These are phyloP conservation scores for Otatea glauca DNA, from an alignment of 176 grass and related monocot genomes.

Conservation along the genomic window DNA sequence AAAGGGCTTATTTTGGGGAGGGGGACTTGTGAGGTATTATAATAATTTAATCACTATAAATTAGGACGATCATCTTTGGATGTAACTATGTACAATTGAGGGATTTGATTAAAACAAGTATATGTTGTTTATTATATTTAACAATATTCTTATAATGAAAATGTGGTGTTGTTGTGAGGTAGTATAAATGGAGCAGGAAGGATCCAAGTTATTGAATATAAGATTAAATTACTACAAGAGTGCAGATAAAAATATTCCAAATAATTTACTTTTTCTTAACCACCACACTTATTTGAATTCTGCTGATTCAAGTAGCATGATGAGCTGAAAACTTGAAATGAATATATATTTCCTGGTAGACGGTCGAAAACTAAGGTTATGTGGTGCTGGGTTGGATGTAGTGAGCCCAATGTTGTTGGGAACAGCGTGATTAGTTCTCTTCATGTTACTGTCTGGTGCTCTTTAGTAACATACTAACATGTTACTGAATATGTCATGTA, in stretches of 20 bases:
- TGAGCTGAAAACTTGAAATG: conserved; percentile 17
- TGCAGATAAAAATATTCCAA: not conserved
- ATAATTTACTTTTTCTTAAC: not conserved
- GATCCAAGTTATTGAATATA: conserved; percentile 12
- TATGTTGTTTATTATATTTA: conserved; percentile 16
- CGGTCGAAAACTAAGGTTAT: not conserved
- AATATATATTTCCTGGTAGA: not conserved
- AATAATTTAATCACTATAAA: conserved; percentile 7
- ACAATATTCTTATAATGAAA: conserved; percentile 17
- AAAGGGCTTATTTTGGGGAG: conserved; percentile 20
- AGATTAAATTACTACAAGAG: conserved; percentile 1
- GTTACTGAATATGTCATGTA: not conserved
- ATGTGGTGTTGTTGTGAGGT: not conserved
- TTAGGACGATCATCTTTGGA: conserved; percentile 11
- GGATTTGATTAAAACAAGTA: conserved; percentile 2
- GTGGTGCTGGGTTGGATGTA: conserved; percentile 21
- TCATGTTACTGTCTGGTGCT: conserved; percentile 32
- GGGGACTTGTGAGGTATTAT: not conserved
- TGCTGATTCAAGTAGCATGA: conserved; percentile 21
- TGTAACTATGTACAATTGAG: not conserved
- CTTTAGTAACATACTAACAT: conserved; percentile 15
- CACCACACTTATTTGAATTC: not conserved
- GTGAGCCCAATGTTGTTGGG: conserved; percentile 27
- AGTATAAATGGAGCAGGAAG: conserved; percentile 15
- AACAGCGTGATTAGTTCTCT: conserved; percentile 38